Evolutionary conservation across 2,329 filamentous ascomycete genomes (phyloP).

Genomic region (Epichloe brachyelytri): DNA sequence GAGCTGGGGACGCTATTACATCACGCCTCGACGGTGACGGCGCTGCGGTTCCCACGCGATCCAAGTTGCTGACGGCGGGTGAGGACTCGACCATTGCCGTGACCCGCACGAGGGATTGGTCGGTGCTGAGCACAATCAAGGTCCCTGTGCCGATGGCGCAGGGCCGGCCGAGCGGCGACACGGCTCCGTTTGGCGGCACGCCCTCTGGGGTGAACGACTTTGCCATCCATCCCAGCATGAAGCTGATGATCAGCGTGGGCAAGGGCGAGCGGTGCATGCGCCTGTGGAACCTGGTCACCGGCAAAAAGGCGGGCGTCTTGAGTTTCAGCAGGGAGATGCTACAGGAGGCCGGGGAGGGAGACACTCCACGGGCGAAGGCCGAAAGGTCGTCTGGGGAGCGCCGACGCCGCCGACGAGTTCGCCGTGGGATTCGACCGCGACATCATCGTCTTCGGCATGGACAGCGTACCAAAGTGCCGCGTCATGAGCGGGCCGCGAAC

Average conservation of each 20-base stretch:
- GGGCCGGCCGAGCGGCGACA: conserved; percentile 80
- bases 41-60: conserved; percentile 67
- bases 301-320: conserved; percentile 86
- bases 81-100: conserved; percentile 90
- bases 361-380: conserved; percentile 68
- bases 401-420: conserved; percentile 65
- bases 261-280: conserved; percentile 85
- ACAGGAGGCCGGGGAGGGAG: conserved; percentile 61
- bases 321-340: conserved; percentile 69
- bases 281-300: conserved; percentile 92
- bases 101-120: conserved; percentile 79
- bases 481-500: conserved; percentile 54
- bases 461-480: conserved; percentile 68
- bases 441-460: conserved; percentile 73
- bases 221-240: conserved; percentile 90
- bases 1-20: conserved; percentile 80
- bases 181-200: conserved; percentile 64
- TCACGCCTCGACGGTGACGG: conserved; percentile 71
- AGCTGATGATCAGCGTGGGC: conserved; percentile 87
- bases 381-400: conserved; percentile 69
- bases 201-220: conserved; percentile 91
- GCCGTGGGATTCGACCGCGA: conserved; percentile 82
- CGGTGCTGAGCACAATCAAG: conserved; percentile 75
- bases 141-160: conserved; percentile 69
- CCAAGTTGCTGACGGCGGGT: conserved; percentile 75